Evolutionary conservation across 257 asterid species (phyloP).

Genomic region (Capsicum pubescens): DNA sequence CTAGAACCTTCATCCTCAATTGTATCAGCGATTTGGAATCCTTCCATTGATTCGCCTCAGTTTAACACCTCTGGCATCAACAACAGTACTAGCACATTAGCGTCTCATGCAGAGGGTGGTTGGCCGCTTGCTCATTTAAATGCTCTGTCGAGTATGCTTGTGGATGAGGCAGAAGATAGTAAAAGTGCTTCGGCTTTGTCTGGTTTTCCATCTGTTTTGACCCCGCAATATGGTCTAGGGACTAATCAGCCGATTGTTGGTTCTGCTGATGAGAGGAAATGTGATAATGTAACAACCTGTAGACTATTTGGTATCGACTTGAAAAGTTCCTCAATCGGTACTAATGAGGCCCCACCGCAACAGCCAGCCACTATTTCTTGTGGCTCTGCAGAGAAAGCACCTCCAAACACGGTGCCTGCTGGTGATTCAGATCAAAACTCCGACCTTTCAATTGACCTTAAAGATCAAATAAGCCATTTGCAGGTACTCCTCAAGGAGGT

Average conservation of each 20-base stretch:
- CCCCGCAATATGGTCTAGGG: slow-evolving; percentile 41
- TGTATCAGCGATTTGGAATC: slow-evolving; percentile 65
- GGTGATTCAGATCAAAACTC: slow-evolving; percentile 75
- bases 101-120: slow-evolving; percentile 30
- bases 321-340: slow-evolving; percentile 53
- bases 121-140: slow-evolving; percentile 38
- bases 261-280: slow-evolving; percentile 50
- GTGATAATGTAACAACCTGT: slow-evolving; percentile 54
- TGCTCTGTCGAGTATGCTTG: slow-evolving; percentile 43
- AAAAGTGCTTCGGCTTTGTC: slow-evolving; percentile 68
- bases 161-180: slow-evolving; percentile 61
- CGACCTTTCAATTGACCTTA: slow-evolving; percentile 58
- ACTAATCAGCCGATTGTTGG: slow-evolving; percentile 40
- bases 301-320: slow-evolving; percentile 87
- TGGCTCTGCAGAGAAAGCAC: slow-evolving; percentile 43
- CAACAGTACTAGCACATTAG: slow-evolving; percentile 33
- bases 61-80: slow-evolving; percentile 39
- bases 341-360: slow-evolving; percentile 38
- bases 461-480: slow-evolving; percentile 50
- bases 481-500: slow-evolving; percentile 58
- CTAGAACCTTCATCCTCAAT: slow-evolving; percentile 53
- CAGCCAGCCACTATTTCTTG: slow-evolving; percentile 39
- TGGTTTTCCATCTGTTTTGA: slow-evolving; percentile 46
- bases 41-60: slow-evolving; percentile 45
- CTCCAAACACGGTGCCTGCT: slow-evolving; percentile 45